Evolutionary conservation across 306 rosid species (phyloP).

Genomic region (Pterocarpus macrocarpus): DNA sequence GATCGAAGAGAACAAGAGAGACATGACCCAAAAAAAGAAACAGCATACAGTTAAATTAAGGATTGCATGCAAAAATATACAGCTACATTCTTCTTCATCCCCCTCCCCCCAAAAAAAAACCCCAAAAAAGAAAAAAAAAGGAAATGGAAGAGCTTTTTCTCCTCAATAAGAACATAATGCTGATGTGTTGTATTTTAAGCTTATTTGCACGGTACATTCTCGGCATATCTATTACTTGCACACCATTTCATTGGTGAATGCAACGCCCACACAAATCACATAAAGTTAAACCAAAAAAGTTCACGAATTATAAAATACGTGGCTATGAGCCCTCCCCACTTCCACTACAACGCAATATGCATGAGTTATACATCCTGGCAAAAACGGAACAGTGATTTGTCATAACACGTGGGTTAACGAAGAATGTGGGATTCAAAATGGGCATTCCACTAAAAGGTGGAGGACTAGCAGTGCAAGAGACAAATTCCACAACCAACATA

Average conservation of each 20-base stretch:
- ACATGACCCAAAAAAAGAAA: too few species aligned
- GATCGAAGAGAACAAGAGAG: too few species aligned
- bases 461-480: slow-evolving; percentile 32
- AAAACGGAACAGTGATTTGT: slow-evolving; percentile 23
- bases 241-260: neutral
- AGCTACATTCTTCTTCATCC: neutral
- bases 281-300: slow-evolving; percentile 16
- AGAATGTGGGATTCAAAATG: slow-evolving; percentile 49
- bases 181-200: slow-evolving; percentile 15
- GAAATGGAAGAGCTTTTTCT: too few species aligned
- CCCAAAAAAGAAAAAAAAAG: too few species aligned
- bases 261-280: neutral
- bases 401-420: slow-evolving; percentile 44
- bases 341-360: slow-evolving; percentile 16
- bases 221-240: neutral
- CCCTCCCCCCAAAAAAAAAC: too few species aligned
- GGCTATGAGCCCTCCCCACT: slow-evolving; percentile 8
- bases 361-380: neutral
- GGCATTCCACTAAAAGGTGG: slow-evolving; percentile 56
- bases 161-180: neutral
- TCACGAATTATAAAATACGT: slow-evolving; percentile 31
- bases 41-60: too few species aligned
- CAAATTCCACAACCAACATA: slow-evolving; percentile 52
- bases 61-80: neutral
- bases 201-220: neutral